Evolutionary conservation across 495 filamentous ascomycete genomes (phyloP).

Genomic region (Astrocystis sublimbata): DNA sequence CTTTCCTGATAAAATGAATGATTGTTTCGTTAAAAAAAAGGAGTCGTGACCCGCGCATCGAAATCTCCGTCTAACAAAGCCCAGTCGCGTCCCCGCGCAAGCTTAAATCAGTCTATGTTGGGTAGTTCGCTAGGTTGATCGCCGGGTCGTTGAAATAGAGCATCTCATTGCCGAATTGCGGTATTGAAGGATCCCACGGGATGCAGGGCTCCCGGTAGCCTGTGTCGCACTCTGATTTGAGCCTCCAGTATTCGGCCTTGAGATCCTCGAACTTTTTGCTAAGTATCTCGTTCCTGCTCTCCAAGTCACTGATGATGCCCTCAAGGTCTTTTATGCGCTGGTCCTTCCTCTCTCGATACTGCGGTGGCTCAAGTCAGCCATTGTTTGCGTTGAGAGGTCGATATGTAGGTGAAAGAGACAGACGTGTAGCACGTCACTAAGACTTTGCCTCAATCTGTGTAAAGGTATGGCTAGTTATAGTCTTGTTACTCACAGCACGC

Average conservation of each 20-base stretch:
- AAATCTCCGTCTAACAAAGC: neutral
- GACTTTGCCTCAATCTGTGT: neutral
- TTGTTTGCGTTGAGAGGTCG: neutral
- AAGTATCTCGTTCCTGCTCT: constrained; percentile 46
- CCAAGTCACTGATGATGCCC: constrained; percentile 63
- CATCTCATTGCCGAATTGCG: neutral
- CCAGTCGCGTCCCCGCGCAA: neutral
- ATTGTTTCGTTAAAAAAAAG: too few species aligned
- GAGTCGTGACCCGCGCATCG: neutral
- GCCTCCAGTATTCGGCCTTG: neutral
- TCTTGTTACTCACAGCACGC: constrained; percentile 21
- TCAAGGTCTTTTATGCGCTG: constrained; percentile 79
- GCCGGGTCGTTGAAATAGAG: neutral
- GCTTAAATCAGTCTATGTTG: neutral
- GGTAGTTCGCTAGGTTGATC: neutral
- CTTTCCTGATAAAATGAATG: neutral
- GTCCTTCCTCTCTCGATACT: constrained; percentile 81
- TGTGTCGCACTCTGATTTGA: neutral
- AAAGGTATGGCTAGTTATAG: neutral
- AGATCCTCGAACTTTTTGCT: neutral
- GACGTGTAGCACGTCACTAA: neutral
- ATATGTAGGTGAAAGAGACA: neutral
- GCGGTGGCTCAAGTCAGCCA: constrained; percentile 45
- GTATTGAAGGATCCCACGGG: neutral
- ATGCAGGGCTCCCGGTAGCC: neutral